These are phyloP conservation scores for Abrus pulchellus DNA, from an alignment of 306 rosid genomes.

Conservation along the genomic window DNA sequence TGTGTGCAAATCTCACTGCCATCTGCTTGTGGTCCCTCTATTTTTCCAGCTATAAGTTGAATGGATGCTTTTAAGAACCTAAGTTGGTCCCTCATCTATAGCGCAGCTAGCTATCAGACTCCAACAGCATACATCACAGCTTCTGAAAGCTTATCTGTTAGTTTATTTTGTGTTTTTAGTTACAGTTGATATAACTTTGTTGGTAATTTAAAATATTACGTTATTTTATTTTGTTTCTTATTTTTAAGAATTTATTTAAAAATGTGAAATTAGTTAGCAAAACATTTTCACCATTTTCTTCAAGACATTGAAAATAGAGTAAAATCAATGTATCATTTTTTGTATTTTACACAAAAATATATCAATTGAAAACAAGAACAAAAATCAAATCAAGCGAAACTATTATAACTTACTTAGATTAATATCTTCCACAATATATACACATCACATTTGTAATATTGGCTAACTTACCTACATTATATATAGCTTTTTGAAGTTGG, in stretches of 20 bases:
- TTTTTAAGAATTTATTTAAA: background rate
- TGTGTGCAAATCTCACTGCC: conserved; percentile 74
- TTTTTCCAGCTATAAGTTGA: conserved; percentile 46
- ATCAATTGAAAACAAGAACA: background rate
- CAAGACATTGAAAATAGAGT: background rate
- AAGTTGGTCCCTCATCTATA: conserved; percentile 83
- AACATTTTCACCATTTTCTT: background rate
- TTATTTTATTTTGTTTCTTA: background rate
- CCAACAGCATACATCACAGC: conserved; percentile 53
- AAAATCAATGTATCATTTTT: background rate
- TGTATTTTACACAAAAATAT: background rate
- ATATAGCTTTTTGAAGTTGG: too few species aligned
- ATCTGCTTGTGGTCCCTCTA: conserved; percentile 63
- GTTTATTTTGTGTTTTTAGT: background rate
- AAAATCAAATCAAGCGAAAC: background rate
- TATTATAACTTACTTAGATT: background rate
- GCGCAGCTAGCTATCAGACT: conserved; percentile 46
- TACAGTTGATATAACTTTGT: background rate
- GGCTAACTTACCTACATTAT: too few species aligned
- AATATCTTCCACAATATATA: background rate
- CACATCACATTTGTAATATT: too few species aligned
- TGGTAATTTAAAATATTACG: background rate
- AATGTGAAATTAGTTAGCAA: background rate
- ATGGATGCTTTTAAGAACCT: conserved; percentile 79
- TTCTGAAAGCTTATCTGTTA: conserved; percentile 27